A percentile compares a stretch with the other conserved stretches of the same genome.
These are phyloP conservation scores for Platanthera zijinensis DNA, from an alignment of 106 monocot species.

Conservation along the genomic window DNA sequence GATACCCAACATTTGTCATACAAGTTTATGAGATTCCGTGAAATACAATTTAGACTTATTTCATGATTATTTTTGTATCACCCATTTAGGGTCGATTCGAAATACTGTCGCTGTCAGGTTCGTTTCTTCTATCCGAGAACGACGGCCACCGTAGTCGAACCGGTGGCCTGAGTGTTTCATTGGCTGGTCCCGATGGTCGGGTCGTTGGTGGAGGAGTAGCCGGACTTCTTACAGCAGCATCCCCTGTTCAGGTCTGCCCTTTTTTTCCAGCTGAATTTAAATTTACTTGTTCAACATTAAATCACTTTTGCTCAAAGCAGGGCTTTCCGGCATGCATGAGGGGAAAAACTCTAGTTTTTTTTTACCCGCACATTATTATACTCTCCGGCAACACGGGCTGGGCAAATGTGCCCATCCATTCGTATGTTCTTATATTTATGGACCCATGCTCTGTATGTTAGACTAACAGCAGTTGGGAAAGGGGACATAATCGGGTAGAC, in stretches of 20 bases:
- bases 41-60: background rate
- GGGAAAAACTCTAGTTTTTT: no score
- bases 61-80: background rate
- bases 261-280: background rate
- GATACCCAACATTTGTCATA: background rate
- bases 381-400: no score
- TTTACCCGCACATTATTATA: no score
- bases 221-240: conserved; percentile 83
- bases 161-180: conserved; percentile 84
- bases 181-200: conserved; percentile 92
- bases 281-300: no score
- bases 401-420: no score
- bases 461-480: no score
- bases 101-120: conserved; percentile 87
- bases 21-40: background rate
- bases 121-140: conserved; percentile 74
- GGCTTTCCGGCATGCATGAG: no score
- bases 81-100: conserved; percentile 83
- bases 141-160: conserved; percentile 87
- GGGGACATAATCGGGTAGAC: no score
- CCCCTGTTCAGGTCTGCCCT: conserved; percentile 74
- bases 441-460: no score
- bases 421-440: no score
- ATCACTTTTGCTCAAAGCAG: no score
- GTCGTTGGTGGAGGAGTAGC: conserved; percentile 94